phyloP scores from a whole-genome alignment of 225 moss, liverwort and hornwort genomes.

The Sphagnum contortum region DNA sequence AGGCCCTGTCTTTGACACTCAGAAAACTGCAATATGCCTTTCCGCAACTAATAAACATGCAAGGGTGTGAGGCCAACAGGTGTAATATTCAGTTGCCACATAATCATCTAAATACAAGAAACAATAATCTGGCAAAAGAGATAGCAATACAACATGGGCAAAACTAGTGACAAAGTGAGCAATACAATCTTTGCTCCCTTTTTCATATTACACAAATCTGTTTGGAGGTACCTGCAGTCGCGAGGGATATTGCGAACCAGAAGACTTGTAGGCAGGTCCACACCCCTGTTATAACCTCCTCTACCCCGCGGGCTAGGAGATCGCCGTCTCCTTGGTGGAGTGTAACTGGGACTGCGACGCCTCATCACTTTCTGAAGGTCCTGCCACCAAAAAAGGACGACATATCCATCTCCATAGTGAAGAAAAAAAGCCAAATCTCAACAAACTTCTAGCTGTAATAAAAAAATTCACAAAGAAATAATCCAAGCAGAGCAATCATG shows the following conservation, averaged over 20 bases:
- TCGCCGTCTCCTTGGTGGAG: slow-evolving; percentile 54
- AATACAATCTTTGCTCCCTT: too few relatives aligned
- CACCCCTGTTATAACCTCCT: slow-evolving; percentile 46
- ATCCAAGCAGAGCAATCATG: too few relatives aligned
- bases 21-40: not conserved
- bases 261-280: slow-evolving; percentile 82
- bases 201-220: too few relatives aligned
- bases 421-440: too few relatives aligned
- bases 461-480: too few relatives aligned
- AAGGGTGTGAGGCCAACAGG: not conserved
- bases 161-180: too few relatives aligned
- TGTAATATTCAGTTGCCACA: too few relatives aligned
- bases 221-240: slow-evolving; percentile 53
- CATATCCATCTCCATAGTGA: too few relatives aligned
- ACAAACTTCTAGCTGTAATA: too few relatives aligned
- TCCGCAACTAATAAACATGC: not conserved
- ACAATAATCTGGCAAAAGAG: too few relatives aligned
- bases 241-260: slow-evolving; percentile 92
- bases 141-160: too few relatives aligned
- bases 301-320: slow-evolving; percentile 60
- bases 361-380: slow-evolving; percentile 34
- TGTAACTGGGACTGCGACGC: slow-evolving; percentile 65
- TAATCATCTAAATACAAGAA: too few relatives aligned
- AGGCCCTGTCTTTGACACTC: not conserved
- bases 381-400: not conserved